Conservation (phyloP, 345 rosid genomes). For the Toxicodendron radicans region DNA sequence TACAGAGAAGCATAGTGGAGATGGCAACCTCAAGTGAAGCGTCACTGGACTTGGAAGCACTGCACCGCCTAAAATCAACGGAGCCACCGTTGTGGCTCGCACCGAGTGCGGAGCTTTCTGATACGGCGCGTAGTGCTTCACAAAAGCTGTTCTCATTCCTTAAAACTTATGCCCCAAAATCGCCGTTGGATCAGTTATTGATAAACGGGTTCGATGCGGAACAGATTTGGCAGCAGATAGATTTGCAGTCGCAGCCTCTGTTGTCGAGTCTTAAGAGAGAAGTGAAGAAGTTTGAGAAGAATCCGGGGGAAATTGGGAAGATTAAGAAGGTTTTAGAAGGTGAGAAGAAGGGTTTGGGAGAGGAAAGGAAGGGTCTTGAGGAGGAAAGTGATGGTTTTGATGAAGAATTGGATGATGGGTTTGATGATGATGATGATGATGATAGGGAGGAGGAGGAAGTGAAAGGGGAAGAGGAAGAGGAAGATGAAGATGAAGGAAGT, state of each 20-base stretch:
- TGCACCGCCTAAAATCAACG: constrained; percentile 55
- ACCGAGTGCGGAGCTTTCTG: constrained; percentile 51
- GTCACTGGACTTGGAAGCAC: constrained; percentile 39
- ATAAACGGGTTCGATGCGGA: constrained; percentile 81
- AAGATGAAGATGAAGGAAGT: not conserved
- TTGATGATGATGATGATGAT: constrained; percentile 33
- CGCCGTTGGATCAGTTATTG: constrained; percentile 66
- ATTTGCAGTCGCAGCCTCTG: constrained; percentile 67
- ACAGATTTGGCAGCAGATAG: constrained; percentile 98
- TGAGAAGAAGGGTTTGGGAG: constrained; percentile 14
- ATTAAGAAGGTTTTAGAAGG: constrained; percentile 29
- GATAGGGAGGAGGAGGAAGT: constrained; percentile 32
- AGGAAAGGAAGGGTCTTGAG: constrained; percentile 28
- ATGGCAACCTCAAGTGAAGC: constrained; percentile 44
- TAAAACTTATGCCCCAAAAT: constrained; percentile 54
- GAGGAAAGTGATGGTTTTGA: constrained; percentile 42
- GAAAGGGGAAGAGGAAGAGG: constrained; percentile 19
- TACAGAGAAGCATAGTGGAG: not conserved
- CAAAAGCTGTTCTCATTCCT: constrained; percentile 56
- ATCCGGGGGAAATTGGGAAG: constrained; percentile 50
- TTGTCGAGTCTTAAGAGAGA: constrained; percentile 55
- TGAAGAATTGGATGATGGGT: constrained; percentile 28
- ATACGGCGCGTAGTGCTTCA: constrained; percentile 58
- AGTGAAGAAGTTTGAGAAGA: constrained; percentile 53
- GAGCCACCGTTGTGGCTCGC: constrained; percentile 74